phyloP scores from a whole-genome alignment of 805 yeast species.

The Schwanniomyces yamadae region DNA sequence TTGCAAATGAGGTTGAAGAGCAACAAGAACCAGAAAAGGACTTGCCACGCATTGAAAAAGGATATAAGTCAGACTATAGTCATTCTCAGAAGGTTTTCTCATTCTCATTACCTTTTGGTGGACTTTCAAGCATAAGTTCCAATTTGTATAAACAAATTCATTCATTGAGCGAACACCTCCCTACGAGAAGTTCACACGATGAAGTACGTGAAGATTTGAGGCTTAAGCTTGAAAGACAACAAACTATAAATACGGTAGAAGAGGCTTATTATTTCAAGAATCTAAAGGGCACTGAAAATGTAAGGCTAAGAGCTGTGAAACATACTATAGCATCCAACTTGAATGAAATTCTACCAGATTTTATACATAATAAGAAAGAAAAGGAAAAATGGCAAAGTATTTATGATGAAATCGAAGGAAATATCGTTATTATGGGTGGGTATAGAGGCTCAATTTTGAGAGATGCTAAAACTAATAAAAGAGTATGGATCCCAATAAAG shows the following conservation, averaged over 20 bases:
- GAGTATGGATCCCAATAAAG: conserved; percentile 85
- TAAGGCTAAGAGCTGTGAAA: conserved; percentile 67
- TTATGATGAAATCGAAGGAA: conserved; percentile 68
- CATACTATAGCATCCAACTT: conserved; percentile 56
- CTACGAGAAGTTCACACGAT: conserved; percentile 14
- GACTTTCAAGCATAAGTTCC: conserved; percentile 26
- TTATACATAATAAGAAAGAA: conserved; percentile 15
- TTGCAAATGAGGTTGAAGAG: conserved; percentile 14
- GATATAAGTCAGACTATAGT: conserved; percentile 9
- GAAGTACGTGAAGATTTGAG: conserved; percentile 29
- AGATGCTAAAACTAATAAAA: conserved; percentile 58
- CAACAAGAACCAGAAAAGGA: conserved; percentile 13
- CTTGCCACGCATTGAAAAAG: not conserved
- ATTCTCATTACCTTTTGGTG: conserved; percentile 61
- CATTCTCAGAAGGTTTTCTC: conserved; percentile 46
- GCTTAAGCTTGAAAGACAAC: conserved; percentile 49
- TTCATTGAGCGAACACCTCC: conserved; percentile 21
- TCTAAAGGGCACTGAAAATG: conserved; percentile 60
- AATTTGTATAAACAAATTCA: conserved; percentile 28
- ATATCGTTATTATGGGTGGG: conserved; percentile 81
- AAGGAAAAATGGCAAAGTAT: conserved; percentile 42
- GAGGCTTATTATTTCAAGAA: conserved; percentile 59
- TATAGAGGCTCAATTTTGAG: conserved; percentile 80
- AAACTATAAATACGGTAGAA: conserved; percentile 58
- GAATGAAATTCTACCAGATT: conserved; percentile 38